Evolutionary conservation across 805 yeast genomes (phyloP), one percentile per base, ranked within the genome.

Genomic region (Saccharomycopsis capsularis): DNA sequence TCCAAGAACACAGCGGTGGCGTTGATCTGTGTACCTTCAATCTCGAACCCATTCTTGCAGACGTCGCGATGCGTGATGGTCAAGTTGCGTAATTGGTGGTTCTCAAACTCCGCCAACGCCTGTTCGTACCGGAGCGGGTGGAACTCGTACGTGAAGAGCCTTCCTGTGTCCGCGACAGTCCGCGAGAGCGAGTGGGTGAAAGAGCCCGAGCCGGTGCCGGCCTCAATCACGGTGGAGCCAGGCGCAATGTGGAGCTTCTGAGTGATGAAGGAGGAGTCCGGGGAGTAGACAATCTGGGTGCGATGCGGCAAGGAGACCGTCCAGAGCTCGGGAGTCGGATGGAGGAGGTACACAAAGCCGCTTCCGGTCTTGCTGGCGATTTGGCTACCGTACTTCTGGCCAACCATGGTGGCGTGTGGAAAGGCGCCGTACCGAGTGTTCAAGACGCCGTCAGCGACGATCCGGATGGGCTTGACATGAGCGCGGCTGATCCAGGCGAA

Each of bases 191-290:
- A 82, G 66, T 93, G 99, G 2, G 96, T 85, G 60, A 93, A 87
- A 1, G 96, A 88, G 0, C 95, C 99, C 4, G 96, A 85, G 0
- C 99, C 99, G 0, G 99, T 93, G 34, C 99, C 99, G 0, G 98
- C 96, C 67, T 93, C 99, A 42, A 93, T 82, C 11, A 93, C 95
- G 51, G 78, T 68, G 0, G 88, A 75, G 1, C 91, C 90, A 13
- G 86, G 78, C 18, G 77, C 70, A 47, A 93, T 81, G 40, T 79
- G 75, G 54, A 93, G 68, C 58, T 96, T 69, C 63, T 91, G 96
- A 54, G 86, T 76, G 47, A 93, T 89, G 59, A 87, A 93, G 25
- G 95, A 79, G 2, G 96, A 85, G 63, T 93, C 99, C 7, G 95
- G 95, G 0, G 97, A 85, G 63, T 93, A 93, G 1, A 93, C 98